Conservation (phyloP, 179 eudicot genomes). For the Camellia oleifera region DNA sequence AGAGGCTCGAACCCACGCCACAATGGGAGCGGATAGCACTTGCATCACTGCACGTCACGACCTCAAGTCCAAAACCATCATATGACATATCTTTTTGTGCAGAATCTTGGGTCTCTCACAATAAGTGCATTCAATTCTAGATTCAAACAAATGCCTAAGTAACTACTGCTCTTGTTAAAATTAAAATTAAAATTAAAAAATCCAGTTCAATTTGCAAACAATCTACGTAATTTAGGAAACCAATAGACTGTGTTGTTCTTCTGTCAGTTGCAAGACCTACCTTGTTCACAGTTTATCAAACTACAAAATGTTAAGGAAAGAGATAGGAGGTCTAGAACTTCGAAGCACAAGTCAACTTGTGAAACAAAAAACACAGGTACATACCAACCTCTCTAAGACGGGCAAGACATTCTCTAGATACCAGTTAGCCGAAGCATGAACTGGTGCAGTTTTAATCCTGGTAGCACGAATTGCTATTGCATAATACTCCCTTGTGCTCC, state of each 20-base stretch:
- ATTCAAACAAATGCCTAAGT: neutral
- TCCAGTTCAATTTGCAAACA: neutral
- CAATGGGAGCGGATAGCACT: too few species aligned
- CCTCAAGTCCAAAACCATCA: neutral
- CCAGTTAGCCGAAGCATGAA: slow-evolving; percentile 97
- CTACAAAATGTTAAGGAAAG: neutral
- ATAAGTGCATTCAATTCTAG: slow-evolving; percentile 8
- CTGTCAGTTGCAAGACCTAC: neutral
- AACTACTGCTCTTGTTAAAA: neutral
- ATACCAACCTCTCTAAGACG: slow-evolving; percentile 63
- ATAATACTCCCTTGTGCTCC: slow-evolving; percentile 97
- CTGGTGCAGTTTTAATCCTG: slow-evolving; percentile 90
- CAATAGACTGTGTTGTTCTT: neutral
- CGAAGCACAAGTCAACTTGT: neutral
- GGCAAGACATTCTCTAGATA: slow-evolving; percentile 83
- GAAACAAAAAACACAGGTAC: neutral
- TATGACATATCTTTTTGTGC: neutral
- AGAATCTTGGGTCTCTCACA: neutral
- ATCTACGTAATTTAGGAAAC: neutral
- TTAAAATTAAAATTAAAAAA: neutral
- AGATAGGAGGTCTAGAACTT: slow-evolving; percentile 3
- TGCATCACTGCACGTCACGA: too few species aligned
- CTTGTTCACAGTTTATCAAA: neutral
- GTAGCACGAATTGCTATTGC: slow-evolving; percentile 87
- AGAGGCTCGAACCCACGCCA: too few species aligned